A percentile compares a stretch with the other conserved stretches of the same genome.
Evolutionary conservation across 192 early-diverging fungal genomes (phyloP).

Genomic region (Chytriomyces hyalinus): DNA sequence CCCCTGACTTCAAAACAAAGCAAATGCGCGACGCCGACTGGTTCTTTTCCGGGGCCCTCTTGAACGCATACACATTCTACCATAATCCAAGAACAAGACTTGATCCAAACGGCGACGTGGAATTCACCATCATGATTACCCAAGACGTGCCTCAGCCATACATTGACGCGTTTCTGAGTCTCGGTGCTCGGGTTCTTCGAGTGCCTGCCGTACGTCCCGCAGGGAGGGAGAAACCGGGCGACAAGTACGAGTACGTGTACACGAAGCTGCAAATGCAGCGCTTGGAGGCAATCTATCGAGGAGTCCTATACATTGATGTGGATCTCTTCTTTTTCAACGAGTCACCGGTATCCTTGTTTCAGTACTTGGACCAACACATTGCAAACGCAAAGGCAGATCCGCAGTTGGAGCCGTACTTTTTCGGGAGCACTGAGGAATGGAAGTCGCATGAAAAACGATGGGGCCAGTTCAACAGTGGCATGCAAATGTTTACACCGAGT

Average conservation of each 20-base stretch:
- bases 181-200: constrained; percentile 2
- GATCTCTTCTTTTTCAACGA: constrained; percentile 9
- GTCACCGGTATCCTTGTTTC: not conserved
- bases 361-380: not conserved
- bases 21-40: not conserved
- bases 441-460: not conserved
- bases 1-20: not conserved
- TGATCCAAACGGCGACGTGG: constrained; percentile 5
- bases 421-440: constrained; percentile 10
- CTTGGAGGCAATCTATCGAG: constrained; percentile 1
- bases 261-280: constrained; percentile 14
- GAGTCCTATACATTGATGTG: not conserved
- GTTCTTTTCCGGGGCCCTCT: constrained; percentile 1
- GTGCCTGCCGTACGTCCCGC: constrained; percentile 12
- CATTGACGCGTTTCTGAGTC: not conserved
- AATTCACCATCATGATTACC: constrained; percentile 13
- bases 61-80: constrained; percentile 10
- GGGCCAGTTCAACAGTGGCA: constrained; percentile 16
- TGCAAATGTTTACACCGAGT: constrained; percentile 17
- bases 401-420: not conserved
- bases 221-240: constrained; percentile 21
- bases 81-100: constrained; percentile 5
- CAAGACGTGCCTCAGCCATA: not conserved
- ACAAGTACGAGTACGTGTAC: constrained; percentile 19
- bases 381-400: not conserved